Percentiles rank a stretch among this genome's conserved stretches.
Evolutionary conservation across 352 stramenopile species (phyloP).

Genomic region (Pythium myriotylum): DNA sequence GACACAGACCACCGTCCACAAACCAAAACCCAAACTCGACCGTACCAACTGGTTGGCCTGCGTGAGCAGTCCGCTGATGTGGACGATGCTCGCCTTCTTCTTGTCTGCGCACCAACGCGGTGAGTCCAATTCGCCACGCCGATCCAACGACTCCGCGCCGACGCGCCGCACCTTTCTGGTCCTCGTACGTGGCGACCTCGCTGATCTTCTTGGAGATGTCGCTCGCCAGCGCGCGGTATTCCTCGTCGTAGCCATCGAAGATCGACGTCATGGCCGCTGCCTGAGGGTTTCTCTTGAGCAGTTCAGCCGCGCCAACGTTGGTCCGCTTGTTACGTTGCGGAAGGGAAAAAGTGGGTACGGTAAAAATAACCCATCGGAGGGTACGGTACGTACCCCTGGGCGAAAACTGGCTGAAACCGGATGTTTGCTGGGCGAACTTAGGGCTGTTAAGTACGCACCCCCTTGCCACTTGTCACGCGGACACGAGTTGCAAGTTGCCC

Average conservation of each 20-base stretch:
- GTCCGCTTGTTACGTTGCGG: no score
- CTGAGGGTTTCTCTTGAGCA: neutral
- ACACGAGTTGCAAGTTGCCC: slow-evolving; percentile 11
- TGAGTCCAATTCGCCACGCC: slow-evolving; percentile 1
- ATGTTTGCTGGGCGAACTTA: slow-evolving; percentile 14
- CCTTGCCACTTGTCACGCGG: slow-evolving; percentile 21
- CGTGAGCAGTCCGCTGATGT: slow-evolving; percentile 78
- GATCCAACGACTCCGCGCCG: neutral
- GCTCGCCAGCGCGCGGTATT: slow-evolving; percentile 81
- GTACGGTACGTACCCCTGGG: neutral
- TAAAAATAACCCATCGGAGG: slow-evolving; percentile 23
- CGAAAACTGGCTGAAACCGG: slow-evolving; percentile 13
- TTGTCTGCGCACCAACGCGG: slow-evolving; percentile 50
- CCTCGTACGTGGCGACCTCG: slow-evolving; percentile 85
- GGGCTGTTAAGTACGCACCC: slow-evolving; percentile 15
- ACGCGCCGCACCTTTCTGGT: slow-evolving; percentile 58
- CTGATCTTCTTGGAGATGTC: slow-evolving; percentile 90
- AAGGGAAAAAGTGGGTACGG: slow-evolving; percentile 11
- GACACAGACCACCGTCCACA: no score
- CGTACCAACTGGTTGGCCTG: slow-evolving; percentile 82
- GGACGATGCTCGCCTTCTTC: slow-evolving; percentile 83
- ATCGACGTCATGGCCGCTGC: slow-evolving; percentile 74
- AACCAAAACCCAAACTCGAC: neutral
- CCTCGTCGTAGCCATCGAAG: slow-evolving; percentile 89
- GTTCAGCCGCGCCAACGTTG: no score